Conservation (phyloP, 306 rosid genomes). For the Gastrolobium villosum region DNA sequence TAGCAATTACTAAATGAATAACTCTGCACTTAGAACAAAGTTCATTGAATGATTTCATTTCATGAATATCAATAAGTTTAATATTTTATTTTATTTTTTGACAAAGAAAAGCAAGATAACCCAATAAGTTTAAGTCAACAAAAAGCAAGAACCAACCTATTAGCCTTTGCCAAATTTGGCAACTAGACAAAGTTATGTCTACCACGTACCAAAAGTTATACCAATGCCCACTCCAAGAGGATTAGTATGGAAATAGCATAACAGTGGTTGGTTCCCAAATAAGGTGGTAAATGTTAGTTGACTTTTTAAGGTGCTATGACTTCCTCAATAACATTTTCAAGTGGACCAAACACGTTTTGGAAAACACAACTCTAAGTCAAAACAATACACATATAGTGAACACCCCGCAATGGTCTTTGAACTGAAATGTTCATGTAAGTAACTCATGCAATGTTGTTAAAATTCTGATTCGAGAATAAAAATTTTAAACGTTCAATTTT, state of each 20-base stretch:
- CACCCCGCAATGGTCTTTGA: no score
- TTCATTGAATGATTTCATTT: neutral
- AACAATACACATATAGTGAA: no score
- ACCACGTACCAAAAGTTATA: neutral
- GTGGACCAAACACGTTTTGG: slow-evolving; percentile 12
- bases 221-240: slow-evolving; percentile 15
- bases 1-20: slow-evolving; percentile 36
- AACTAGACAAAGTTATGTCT: slow-evolving; percentile 25
- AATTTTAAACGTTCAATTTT: no score
- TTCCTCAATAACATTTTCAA: neutral
- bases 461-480: no score
- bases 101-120: neutral
- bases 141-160: slow-evolving; percentile 18
- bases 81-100: neutral
- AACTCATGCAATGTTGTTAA: no score
- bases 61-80: neutral
- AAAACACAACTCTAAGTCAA: no score
- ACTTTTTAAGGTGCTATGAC: slow-evolving; percentile 13
- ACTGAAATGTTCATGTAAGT: no score
- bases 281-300: slow-evolving; percentile 8
- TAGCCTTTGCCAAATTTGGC: slow-evolving; percentile 26
- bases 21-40: slow-evolving; percentile 31
- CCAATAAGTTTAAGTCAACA: slow-evolving; percentile 42
- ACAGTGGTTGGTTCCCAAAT: slow-evolving; percentile 21
- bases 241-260: neutral